Conservation (phyloP, 1,284 basidiomycete species). For the Ceratobasidium sp. region DNA sequence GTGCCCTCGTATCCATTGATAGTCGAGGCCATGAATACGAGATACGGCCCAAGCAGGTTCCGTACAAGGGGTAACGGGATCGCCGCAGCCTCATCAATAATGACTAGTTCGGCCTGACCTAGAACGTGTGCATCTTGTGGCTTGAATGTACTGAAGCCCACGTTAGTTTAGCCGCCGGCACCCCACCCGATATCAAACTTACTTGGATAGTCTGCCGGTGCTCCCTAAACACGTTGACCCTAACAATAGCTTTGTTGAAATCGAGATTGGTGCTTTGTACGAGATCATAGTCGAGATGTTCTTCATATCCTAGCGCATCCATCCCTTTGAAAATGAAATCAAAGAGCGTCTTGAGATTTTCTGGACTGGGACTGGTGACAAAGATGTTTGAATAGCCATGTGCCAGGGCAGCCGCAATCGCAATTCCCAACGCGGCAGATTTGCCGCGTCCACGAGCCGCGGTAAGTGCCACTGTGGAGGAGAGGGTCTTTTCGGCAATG, state of each 20-base stretch:
- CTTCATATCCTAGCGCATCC: conserved; percentile 94
- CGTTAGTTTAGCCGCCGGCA: conserved; percentile 32
- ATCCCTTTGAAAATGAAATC: conserved; percentile 98
- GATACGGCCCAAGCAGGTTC: conserved; percentile 95
- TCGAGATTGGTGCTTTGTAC: conserved; percentile 93
- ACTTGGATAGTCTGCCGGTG: conserved; percentile 96
- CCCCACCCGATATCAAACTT: conserved; percentile 43
- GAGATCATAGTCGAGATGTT: conserved; percentile 97
- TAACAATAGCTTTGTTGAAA: conserved; percentile 93
- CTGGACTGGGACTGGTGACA: conserved; percentile 96
- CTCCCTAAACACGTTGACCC: conserved; percentile 92
- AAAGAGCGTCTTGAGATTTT: conserved; percentile 98
- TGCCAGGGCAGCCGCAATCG: conserved; percentile 90
- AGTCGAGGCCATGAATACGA: conserved; percentile 97
- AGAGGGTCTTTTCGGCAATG: conserved; percentile 89
- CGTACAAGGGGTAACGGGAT: conserved; percentile 95
- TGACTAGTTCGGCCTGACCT: conserved; percentile 95
- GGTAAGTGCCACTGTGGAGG: conserved; percentile 93
- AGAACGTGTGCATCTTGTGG: conserved; percentile 97
- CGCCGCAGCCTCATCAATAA: conserved; percentile 98
- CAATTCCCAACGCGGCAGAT: conserved; percentile 92
- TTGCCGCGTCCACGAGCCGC: conserved; percentile 96
- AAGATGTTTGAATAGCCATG: conserved; percentile 99
- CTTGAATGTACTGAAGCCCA: conserved; percentile 85
- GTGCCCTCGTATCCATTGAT: conserved; percentile 99